Evolutionary conservation across 345 rosid genomes (phyloP).

Genomic region (Gossypium herbaceum): DNA sequence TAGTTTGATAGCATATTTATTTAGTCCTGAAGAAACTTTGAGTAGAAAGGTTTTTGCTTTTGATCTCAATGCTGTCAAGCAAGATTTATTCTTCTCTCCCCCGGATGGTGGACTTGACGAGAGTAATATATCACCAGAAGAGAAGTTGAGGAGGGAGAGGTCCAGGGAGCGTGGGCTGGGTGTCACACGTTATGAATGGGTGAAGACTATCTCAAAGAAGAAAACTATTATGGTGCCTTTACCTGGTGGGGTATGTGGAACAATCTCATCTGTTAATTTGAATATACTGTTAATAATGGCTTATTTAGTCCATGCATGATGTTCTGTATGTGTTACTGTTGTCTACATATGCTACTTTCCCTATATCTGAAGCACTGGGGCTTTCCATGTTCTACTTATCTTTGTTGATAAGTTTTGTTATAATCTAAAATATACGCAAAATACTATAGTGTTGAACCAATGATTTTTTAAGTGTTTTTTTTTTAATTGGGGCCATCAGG

Average conservation of each 20-base stretch:
- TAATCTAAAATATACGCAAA: background rate
- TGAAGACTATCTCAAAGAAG: constrained; percentile 63
- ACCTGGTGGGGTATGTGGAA: constrained; percentile 79
- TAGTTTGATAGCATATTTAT: constrained; percentile 54
- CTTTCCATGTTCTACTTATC: background rate
- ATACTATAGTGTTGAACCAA: background rate
- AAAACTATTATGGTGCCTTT: constrained; percentile 79
- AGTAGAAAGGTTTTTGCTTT: constrained; percentile 62
- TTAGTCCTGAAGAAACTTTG: constrained; percentile 73
- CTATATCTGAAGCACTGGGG: background rate
- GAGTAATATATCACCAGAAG: constrained; percentile 78
- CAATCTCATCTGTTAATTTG: constrained; percentile 11
- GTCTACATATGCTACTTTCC: background rate
- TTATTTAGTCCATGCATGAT: background rate
- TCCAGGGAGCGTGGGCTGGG: constrained; percentile 88
- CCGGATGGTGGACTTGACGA: constrained; percentile 93
- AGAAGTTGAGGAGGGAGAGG: constrained; percentile 92
- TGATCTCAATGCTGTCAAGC: constrained; percentile 56
- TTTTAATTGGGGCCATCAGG: background rate
- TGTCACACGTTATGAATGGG: constrained; percentile 92
- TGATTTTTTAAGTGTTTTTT: background rate
- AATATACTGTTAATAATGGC: background rate
- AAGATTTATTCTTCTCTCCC: constrained; percentile 64
- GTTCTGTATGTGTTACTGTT: background rate
- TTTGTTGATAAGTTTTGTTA: constrained; percentile 3